Percentiles rank a stretch among this genome's conserved stretches.
phyloP scores from a whole-genome alignment of 2,329 filamentous ascomycete genomes.

The Chaetomiaceae sp. region DNA sequence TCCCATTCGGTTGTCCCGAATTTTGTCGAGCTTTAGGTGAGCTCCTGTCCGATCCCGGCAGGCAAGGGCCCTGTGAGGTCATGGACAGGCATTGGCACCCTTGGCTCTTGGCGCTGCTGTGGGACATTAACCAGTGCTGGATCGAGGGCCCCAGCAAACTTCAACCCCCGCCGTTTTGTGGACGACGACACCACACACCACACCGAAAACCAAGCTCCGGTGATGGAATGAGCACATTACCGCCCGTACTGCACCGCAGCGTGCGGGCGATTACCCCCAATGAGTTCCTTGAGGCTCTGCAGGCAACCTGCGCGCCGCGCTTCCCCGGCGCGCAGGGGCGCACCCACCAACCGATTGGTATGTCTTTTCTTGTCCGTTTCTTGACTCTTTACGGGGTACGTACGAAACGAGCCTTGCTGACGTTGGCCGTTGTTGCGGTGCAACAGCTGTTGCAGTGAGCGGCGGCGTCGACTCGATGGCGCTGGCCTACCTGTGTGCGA shows the following conservation, averaged over 20 bases:
- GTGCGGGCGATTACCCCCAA: slow-evolving; percentile 34
- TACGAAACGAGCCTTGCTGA: not conserved
- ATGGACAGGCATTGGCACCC: not conserved
- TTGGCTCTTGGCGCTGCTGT: too few relatives aligned
- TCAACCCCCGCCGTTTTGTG: too few relatives aligned
- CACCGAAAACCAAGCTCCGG: too few relatives aligned
- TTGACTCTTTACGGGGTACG: not conserved
- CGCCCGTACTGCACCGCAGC: slow-evolving; percentile 34
- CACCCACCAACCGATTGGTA: slow-evolving; percentile 38
- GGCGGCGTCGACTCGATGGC: slow-evolving; percentile 99
- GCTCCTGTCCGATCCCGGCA: slow-evolving; percentile 12
- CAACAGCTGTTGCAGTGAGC: slow-evolving; percentile 69
- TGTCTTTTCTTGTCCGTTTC: slow-evolving; percentile 19
- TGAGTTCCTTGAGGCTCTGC: slow-evolving; percentile 45
- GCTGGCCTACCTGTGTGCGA: slow-evolving; percentile 65
- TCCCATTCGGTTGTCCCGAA: not conserved
- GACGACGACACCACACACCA: too few relatives aligned
- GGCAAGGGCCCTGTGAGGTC: slow-evolving; percentile 9
- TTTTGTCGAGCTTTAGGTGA: slow-evolving; percentile 4
- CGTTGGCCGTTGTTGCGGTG: not conserved
- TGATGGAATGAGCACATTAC: slow-evolving; percentile 37
- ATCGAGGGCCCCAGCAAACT: too few relatives aligned
- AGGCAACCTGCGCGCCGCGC: slow-evolving; percentile 43
- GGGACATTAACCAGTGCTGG: too few relatives aligned
- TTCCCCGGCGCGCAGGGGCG: slow-evolving; percentile 37